These are phyloP conservation scores for Rosa persica DNA, from an alignment of 306 rosid genomes.

Conservation along the genomic window DNA sequence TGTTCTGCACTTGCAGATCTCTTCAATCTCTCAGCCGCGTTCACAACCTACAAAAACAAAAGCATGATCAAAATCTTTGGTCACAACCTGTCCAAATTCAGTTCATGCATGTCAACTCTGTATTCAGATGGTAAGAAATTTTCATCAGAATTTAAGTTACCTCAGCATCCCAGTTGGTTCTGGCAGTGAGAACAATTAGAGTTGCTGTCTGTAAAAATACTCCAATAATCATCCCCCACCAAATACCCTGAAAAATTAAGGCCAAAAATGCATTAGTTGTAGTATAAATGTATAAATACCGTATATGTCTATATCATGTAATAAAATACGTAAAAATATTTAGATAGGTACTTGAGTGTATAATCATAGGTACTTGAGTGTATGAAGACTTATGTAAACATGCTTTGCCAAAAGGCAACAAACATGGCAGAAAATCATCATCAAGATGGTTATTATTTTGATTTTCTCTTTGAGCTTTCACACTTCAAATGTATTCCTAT, in stretches of 20 bases:
- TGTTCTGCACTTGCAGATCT: constrained; percentile 45
- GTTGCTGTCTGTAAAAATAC: constrained; percentile 62
- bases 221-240: constrained; percentile 82
- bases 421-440: too few species aligned
- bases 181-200: constrained; percentile 54
- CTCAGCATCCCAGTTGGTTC: constrained; percentile 68
- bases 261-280: not conserved
- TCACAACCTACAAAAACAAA: constrained; percentile 43
- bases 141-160: constrained; percentile 24
- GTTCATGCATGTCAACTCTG: not conserved
- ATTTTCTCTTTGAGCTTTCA: too few species aligned
- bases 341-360: too few species aligned
- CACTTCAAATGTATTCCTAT: too few species aligned
- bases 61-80: not conserved
- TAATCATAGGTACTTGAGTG: too few species aligned
- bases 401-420: too few species aligned
- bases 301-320: too few species aligned
- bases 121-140: not conserved
- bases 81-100: constrained; percentile 2
- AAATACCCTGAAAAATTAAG: constrained; percentile 46
- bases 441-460: too few species aligned
- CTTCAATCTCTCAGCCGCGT: constrained; percentile 43
- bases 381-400: too few species aligned
- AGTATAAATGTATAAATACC: too few species aligned
- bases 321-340: too few species aligned